phyloP scores from a whole-genome alignment of 2,329 filamentous ascomycete species.

The Colletotrichum cordylinicola region DNA sequence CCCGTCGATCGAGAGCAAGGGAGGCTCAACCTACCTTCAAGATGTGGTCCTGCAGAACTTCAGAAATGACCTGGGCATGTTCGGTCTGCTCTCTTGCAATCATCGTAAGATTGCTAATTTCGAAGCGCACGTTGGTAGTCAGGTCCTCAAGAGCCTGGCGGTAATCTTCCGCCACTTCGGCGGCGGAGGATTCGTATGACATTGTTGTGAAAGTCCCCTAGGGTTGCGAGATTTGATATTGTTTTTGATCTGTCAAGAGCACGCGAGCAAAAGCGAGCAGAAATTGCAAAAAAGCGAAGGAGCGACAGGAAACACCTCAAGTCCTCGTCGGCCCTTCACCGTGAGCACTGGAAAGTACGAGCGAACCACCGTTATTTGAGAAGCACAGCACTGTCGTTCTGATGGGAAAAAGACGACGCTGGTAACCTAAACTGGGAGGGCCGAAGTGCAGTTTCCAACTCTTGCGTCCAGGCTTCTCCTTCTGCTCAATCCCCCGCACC shows the following conservation, averaged over 20 bases:
- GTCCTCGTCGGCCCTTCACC: slow-evolving; percentile 8
- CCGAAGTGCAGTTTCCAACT: slow-evolving; percentile 20
- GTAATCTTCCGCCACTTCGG: slow-evolving; percentile 95
- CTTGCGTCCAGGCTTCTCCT: slow-evolving; percentile 14
- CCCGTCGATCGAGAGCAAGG: not conserved
- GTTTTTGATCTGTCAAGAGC: slow-evolving; percentile 15
- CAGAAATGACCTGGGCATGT: slow-evolving; percentile 91
- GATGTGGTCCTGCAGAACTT: slow-evolving; percentile 91
- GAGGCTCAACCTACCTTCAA: slow-evolving; percentile 75
- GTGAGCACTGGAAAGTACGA: slow-evolving; percentile 18
- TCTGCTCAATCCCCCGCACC: slow-evolving; percentile 15
- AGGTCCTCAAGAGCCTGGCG: slow-evolving; percentile 91
- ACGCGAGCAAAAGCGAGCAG: slow-evolving; percentile 12
- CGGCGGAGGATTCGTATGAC: slow-evolving; percentile 62
- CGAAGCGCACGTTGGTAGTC: slow-evolving; percentile 87
- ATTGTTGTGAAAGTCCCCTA: slow-evolving; percentile 35
- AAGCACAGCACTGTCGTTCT: not conserved
- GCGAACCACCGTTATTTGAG: slow-evolving; percentile 21
- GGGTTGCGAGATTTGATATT: not conserved
- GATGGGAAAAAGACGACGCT: slow-evolving; percentile 9
- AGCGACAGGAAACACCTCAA: slow-evolving; percentile 6
- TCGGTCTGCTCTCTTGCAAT: slow-evolving; percentile 98
- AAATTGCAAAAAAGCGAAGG: not conserved
- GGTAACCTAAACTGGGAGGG: slow-evolving; percentile 20
- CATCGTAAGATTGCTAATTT: slow-evolving; percentile 96